Evolutionary conservation across 331 rosid genomes (phyloP).

Genomic region (Acacia pycnantha): DNA sequence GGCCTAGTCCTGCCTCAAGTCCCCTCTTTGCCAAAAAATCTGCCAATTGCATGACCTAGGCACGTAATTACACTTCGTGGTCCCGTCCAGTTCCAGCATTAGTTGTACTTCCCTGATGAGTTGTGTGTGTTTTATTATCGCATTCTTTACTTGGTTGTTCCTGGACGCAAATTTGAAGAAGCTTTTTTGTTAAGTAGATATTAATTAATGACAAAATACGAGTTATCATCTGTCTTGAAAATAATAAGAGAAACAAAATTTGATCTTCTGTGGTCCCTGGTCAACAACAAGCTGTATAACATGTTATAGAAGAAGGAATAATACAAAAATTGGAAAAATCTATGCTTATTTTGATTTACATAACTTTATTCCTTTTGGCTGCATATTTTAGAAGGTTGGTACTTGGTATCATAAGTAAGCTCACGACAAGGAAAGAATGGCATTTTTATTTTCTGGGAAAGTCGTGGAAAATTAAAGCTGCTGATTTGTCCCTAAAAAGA

Average conservation of each 20-base stretch:
- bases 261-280: too few relatives aligned
- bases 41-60: too few relatives aligned
- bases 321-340: too few relatives aligned
- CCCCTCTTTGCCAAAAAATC: too few relatives aligned
- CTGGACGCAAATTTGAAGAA: not conserved
- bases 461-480: not conserved
- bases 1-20: too few relatives aligned
- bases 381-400: not conserved
- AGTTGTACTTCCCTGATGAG: too few relatives aligned
- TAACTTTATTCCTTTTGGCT: not conserved
- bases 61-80: too few relatives aligned
- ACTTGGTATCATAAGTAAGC: not conserved
- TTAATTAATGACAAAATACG: not conserved
- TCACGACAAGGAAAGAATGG: slow-evolving; percentile 2
- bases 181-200: not conserved
- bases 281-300: too few relatives aligned
- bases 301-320: too few relatives aligned
- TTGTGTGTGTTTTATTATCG: not conserved
- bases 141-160: not conserved
- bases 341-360: too few relatives aligned
- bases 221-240: not conserved
- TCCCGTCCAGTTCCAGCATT: too few relatives aligned
- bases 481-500: not conserved
- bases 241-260: too few relatives aligned
- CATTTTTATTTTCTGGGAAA: not conserved